Evolutionary conservation across 1,284 basidiomycete species (phyloP), one percentile per base, ranked within the genome.

Genomic region (Moesziomyces sp.): DNA sequence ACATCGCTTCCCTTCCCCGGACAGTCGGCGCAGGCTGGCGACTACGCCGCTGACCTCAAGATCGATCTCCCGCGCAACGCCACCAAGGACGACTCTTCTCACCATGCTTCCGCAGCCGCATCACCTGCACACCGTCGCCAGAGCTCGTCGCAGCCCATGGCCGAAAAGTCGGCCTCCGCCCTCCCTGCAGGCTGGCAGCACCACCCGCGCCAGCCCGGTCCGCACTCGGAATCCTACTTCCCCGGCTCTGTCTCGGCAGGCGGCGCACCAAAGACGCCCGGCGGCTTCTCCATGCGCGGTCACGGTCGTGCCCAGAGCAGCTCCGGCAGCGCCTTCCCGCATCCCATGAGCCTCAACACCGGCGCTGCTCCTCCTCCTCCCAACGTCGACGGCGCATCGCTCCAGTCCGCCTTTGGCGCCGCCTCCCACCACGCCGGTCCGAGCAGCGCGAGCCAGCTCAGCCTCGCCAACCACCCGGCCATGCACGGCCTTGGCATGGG

Each of bases 151-250:
- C 60, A 74, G 23, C 30, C 68, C 21, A 14, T 6, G 16, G 23
- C 44, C 28, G 62, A 67, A 24, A 59, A 73, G 28, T 52, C 58
- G 26, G 26, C 26, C 8, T 35, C 50, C 26, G 52, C 59, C 13
- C 50, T 46, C 3, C 72, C 59, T 3, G 49, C 63, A 14, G 60
- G 57, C 19, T 76, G 70, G 70, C 58, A 68, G 16, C 74, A 76
- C 38, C 73, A 76, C 49, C 76, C 75, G 14, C 66, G 77, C 23
- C 77, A 74, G 42, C 77, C 77, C 5, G 63, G 60, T 3, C 58
- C 77, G 1, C 61, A 65, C 58, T 61, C 75, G 3, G 77, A 79
- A 14, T 65, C 64, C 7, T 79, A 79, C 57, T 79, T 79, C 44
- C 60, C 76, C n/a, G 67, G 60, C 11, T 9, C 52, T 3, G 26